A percentile compares a stretch with the other conserved stretches of the same genome.
These are phyloP conservation scores for Micractinium sp. DNA, from an alignment of 139 green algal species.

Conservation along the genomic window DNA sequence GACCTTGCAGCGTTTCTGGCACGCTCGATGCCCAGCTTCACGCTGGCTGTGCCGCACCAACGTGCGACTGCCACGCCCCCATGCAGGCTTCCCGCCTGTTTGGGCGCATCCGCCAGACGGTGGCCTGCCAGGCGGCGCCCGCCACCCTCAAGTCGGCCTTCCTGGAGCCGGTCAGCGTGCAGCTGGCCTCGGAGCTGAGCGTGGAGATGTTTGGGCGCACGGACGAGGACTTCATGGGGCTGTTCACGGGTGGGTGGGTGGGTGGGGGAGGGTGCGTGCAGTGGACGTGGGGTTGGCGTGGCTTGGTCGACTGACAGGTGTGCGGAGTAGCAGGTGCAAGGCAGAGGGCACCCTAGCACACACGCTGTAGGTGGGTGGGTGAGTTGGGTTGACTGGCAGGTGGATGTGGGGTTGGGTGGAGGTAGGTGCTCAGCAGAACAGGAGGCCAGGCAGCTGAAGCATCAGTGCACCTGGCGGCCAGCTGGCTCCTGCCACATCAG, in stretches of 20 bases:
- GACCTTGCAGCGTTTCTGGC: background rate
- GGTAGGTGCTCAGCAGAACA: background rate
- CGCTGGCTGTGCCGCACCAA: background rate
- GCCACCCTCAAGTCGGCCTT: conserved; percentile 87
- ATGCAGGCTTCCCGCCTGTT: conserved; percentile 63
- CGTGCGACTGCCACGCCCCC: background rate
- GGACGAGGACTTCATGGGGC: conserved; percentile 79
- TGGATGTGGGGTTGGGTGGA: no score
- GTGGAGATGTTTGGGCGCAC: conserved; percentile 76
- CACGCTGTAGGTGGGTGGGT: no score
- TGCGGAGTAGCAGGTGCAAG: background rate
- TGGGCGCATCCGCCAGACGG: conserved; percentile 53
- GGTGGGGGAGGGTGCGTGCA: background rate
- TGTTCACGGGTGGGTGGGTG: conserved; percentile 75
- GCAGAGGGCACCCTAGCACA: background rate
- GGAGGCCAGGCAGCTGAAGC: background rate
- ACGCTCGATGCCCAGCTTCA: background rate
- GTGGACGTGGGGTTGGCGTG: background rate
- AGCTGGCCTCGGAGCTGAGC: conserved; percentile 65
- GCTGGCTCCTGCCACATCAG: background rate
- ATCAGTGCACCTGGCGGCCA: background rate
- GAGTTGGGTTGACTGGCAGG: no score
- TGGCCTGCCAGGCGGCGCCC: conserved; percentile 73
- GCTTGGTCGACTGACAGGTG: no score
- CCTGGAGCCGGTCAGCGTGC: conserved; percentile 72